Evolutionary conservation across 2,329 filamentous ascomycete genomes (phyloP).

Genomic region (Hymenoscyphus infarciens): DNA sequence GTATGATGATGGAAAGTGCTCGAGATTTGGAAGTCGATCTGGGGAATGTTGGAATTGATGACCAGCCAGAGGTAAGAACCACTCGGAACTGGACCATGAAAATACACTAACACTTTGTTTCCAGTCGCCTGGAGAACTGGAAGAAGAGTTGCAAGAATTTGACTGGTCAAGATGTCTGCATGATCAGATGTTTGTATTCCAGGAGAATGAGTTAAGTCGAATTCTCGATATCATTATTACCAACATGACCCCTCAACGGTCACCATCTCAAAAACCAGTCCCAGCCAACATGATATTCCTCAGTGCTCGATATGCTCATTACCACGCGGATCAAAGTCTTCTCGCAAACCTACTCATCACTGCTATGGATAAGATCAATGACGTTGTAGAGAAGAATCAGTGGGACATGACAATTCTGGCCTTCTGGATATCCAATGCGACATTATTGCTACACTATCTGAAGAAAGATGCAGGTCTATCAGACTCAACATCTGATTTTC

Average conservation of each 20-base stretch:
- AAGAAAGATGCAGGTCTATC: constrained; percentile 88
- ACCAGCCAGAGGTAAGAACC: constrained; percentile 76
- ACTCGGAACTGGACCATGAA: constrained; percentile 22
- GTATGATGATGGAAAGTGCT: constrained; percentile 99
- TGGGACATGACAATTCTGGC: constrained; percentile 99
- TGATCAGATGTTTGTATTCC: constrained; percentile 99
- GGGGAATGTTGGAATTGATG: constrained; percentile 92
- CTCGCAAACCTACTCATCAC: constrained; percentile 75
- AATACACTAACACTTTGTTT: constrained; percentile 29
- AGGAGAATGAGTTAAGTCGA: constrained; percentile 84
- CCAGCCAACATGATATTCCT: constrained; percentile 97
- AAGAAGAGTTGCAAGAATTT: constrained; percentile 89
- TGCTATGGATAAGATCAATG: constrained; percentile 94
- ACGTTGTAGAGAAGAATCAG: constrained; percentile 90
- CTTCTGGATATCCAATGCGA: constrained; percentile 98
- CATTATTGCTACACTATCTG: constrained; percentile 89
- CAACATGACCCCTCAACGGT: constrained; percentile 94
- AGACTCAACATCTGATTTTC: constrained; percentile 80
- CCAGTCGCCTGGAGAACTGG: constrained; percentile 70
- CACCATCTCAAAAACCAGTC: constrained; percentile 94
- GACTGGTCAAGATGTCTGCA: constrained; percentile 92
- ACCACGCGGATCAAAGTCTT: constrained; percentile 85
- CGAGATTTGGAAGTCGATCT: constrained; percentile 95
- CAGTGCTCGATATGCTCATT: constrained; percentile 92
- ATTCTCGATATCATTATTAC: constrained; percentile 96